phyloP scores from a whole-genome alignment of 495 filamentous ascomycete species.

The Viridothelium virens region DNA sequence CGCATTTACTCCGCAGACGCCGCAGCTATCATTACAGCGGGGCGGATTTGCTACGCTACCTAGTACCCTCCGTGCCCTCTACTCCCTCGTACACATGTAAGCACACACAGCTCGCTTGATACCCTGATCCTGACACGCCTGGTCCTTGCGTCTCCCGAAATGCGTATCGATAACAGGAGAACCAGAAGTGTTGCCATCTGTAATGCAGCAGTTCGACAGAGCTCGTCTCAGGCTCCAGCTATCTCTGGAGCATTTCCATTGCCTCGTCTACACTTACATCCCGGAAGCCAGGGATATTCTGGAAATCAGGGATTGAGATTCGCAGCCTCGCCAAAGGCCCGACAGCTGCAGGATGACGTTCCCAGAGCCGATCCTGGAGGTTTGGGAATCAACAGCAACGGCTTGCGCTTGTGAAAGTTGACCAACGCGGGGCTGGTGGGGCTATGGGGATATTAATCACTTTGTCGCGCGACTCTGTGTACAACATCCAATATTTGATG shows the following conservation, averaged over 20 bases:
- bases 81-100: too few relatives aligned
- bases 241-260: background rate
- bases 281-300: too few relatives aligned
- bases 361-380: background rate
- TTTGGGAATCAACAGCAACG: slow-evolving; percentile 5
- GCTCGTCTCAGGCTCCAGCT: too few relatives aligned
- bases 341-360: slow-evolving; percentile 1
- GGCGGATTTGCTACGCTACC: background rate
- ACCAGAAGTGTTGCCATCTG: background rate
- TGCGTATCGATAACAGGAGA: slow-evolving; percentile 6
- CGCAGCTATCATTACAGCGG: background rate
- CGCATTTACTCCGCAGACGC: background rate
- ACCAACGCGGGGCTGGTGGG: background rate
- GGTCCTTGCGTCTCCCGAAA: background rate
- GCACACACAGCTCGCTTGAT: too few relatives aligned
- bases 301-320: background rate
- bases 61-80: too few relatives aligned
- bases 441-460: background rate
- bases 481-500: too few relatives aligned
- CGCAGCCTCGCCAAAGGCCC: background rate
- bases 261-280: background rate
- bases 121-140: too few relatives aligned
- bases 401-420: background rate
- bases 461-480: background rate
- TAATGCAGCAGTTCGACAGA: too few relatives aligned